These are phyloP conservation scores for Pulicaria dysenterica DNA, from an alignment of 129 eudicot species.

Conservation along the genomic window DNA sequence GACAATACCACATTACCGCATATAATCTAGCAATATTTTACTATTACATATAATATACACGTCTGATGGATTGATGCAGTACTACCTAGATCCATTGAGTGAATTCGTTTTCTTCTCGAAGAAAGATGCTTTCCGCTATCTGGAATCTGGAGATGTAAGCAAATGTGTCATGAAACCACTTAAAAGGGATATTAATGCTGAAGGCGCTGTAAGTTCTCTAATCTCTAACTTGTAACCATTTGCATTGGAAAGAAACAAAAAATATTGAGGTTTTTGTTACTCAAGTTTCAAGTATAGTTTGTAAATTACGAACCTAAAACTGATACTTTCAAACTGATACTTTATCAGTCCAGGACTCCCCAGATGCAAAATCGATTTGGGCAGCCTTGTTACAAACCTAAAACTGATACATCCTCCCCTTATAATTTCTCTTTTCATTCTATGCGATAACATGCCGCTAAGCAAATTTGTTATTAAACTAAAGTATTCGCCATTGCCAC, in stretches of 20 bases:
- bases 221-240: not conserved
- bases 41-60: not conserved
- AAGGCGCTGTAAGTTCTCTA: constrained; percentile 44
- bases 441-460: no score
- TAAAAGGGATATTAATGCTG: constrained; percentile 40
- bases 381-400: no score
- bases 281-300: not conserved
- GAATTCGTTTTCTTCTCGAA: constrained; percentile 69
- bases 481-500: no score
- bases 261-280: constrained; percentile 13
- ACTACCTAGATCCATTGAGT: constrained; percentile 55
- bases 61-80: constrained; percentile 43
- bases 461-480: no score
- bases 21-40: not conserved
- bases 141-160: constrained; percentile 62
- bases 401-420: no score
- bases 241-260: constrained; percentile 11
- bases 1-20: not conserved
- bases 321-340: no score
- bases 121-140: constrained; percentile 65
- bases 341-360: not conserved
- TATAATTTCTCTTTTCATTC: no score
- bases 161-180: constrained; percentile 51
- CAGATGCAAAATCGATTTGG: not conserved
- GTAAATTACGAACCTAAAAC: constrained; percentile 19